These are phyloP conservation scores for Mucuna pruriens DNA, from an alignment of 306 rosid species.

Conservation along the genomic window DNA sequence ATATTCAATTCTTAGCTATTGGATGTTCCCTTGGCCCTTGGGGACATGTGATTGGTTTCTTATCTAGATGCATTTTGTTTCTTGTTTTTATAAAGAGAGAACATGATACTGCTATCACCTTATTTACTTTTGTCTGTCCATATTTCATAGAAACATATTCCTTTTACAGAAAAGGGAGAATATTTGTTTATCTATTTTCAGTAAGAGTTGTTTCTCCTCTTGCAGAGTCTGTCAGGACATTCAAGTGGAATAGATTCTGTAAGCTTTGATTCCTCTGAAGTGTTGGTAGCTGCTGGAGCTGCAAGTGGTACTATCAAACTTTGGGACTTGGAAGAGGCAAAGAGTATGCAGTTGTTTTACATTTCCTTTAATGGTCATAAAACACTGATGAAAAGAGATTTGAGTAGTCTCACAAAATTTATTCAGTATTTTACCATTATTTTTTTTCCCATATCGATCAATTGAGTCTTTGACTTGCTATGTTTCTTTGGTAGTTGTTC, in stretches of 20 bases:
- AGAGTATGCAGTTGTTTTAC: slow-evolving; percentile 67
- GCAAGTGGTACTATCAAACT: slow-evolving; percentile 99
- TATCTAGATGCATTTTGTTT: neutral
- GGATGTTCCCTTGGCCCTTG: neutral
- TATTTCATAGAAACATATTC: neutral
- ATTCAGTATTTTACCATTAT: neutral
- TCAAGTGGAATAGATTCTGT: slow-evolving; percentile 98
- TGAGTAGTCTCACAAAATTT: slow-evolving; percentile 1
- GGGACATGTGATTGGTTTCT: slow-evolving; percentile 6
- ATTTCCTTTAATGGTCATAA: slow-evolving; percentile 35
- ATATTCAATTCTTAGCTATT: neutral
- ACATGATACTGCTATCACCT: neutral
- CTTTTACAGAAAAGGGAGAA: neutral
- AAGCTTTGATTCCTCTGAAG: slow-evolving; percentile 95
- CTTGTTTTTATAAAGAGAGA: neutral
- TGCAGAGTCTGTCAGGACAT: slow-evolving; percentile 97
- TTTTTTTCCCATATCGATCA: neutral
- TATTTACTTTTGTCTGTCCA: slow-evolving; percentile 4
- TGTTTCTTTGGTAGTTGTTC: slow-evolving; percentile 75
- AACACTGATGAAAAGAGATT: slow-evolving; percentile 8
- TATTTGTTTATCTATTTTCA: slow-evolving; percentile 19
- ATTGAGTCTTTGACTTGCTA: slow-evolving; percentile 19
- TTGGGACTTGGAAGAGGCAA: slow-evolving; percentile 99
- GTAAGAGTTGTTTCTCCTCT: slow-evolving; percentile 43
- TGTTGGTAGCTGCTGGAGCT: slow-evolving; percentile 98